A percentile compares a stretch with the other conserved stretches of the same genome.
These are phyloP conservation scores for Medicago lupulina DNA, from an alignment of 306 rosid species.

Conservation along the genomic window DNA sequence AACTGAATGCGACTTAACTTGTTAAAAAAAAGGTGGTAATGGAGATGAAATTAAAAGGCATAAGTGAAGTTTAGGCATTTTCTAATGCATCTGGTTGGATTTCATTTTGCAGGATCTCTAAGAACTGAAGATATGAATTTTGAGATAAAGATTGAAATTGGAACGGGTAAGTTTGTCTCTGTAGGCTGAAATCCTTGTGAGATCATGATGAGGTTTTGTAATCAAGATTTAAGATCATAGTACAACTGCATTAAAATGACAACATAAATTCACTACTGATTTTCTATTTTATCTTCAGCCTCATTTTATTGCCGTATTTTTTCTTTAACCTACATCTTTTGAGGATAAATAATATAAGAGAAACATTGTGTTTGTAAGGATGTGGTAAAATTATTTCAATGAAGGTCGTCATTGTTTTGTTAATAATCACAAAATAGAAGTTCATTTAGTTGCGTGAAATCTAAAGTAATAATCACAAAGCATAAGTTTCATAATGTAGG, in stretches of 20 bases:
- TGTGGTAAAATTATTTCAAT: no score
- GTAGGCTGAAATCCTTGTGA: conserved; percentile 54
- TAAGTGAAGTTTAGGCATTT: not conserved
- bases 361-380: no score
- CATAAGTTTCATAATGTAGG: no score
- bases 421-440: no score
- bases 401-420: no score
- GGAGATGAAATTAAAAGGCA: not conserved
- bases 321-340: no score
- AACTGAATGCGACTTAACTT: not conserved
- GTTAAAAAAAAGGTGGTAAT: not conserved
- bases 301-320: no score
- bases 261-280: conserved; percentile 39
- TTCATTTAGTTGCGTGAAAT: no score
- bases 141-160: conserved; percentile 52
- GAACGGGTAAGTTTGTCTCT: conserved; percentile 48
- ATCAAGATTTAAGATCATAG: conserved; percentile 45
- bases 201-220: conserved; percentile 58
- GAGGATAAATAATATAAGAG: no score
- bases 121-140: conserved; percentile 55
- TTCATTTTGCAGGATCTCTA: conserved; percentile 49
- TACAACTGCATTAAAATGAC: conserved; percentile 46
- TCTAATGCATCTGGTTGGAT: not conserved
- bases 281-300: no score
- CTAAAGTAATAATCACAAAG: no score